phyloP scores from a whole-genome alignment of 2,329 filamentous ascomycete genomes.

The Bipolaris cookei region DNA sequence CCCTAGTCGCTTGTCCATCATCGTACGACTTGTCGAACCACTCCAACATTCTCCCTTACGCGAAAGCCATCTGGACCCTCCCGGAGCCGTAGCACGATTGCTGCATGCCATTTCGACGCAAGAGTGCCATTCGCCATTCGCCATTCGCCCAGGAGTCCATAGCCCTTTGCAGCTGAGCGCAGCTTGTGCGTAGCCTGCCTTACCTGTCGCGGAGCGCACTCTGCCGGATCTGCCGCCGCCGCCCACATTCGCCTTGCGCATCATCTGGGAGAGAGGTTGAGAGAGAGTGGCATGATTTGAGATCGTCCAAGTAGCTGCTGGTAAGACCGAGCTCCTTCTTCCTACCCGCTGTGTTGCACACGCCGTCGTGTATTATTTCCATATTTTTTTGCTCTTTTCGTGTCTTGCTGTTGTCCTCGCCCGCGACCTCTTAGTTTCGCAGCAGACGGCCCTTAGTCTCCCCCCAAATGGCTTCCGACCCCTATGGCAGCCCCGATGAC shows the following conservation, averaged over 20 bases:
- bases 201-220: slow-evolving; percentile 7
- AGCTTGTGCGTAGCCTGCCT: slow-evolving; percentile 1
- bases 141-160: not conserved
- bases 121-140: slow-evolving; percentile 1
- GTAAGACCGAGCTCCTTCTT: slow-evolving; percentile 23
- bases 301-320: slow-evolving; percentile 13
- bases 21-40: slow-evolving; percentile 20
- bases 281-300: slow-evolving; percentile 22
- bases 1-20: slow-evolving; percentile 8
- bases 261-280: not conserved
- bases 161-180: slow-evolving; percentile 2
- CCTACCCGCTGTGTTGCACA: not conserved
- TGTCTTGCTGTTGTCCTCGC: slow-evolving; percentile 1
- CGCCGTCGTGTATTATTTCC: slow-evolving; percentile 7
- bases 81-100: slow-evolving; percentile 11
- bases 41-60: slow-evolving; percentile 11
- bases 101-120: slow-evolving; percentile 5
- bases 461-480: slow-evolving; percentile 31
- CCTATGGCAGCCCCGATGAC: slow-evolving; percentile 42
- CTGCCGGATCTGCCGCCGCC: slow-evolving; percentile 7
- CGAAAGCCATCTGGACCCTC: slow-evolving; percentile 11
- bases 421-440: not conserved
- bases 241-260: slow-evolving; percentile 10
- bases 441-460: not conserved
- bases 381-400: not conserved